Base-by-base conservation (phyloP, 2,329 filamentous ascomycete genomes). In the Penicillium sp. region DNA sequence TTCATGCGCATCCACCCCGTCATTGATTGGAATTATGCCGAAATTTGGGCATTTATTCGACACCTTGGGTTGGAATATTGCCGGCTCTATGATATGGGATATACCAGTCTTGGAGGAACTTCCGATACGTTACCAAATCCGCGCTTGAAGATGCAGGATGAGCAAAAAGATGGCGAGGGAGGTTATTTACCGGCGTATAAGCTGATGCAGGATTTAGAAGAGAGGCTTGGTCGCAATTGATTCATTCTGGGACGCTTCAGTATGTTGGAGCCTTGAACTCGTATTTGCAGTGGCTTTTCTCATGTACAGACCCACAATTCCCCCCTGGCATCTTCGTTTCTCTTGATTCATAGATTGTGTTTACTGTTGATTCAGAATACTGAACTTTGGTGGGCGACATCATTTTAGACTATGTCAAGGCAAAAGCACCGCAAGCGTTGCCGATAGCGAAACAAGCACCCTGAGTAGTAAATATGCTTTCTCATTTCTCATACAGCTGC, bases 1-100 rank as follows among this genome's bases (percentile, higher is more conserved):
- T 96, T 98, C 69, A 93, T 98, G 87, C 86, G 95, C 57, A 83
- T 98, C 58, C 92, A 99, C 75, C 93, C 95, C 0, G 90, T 99
- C 10, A 93, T 99, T 70, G 95, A 99, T 76, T 99, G 95, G 95
- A 91, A 95, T 73, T 96, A 97, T 74, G 85, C 86, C 11, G 93
- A 98, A 74, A 93, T 98, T 53, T 98, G 95, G 95, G 86, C 87
- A 19, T 92, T 96, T 70, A 81, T 90, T 82, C 70, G 68, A 29
- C 87, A 90, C 68, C 78, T 98, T 29, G 82, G 86, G 1, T 87
- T 98, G 27, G 87, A 88, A 5, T 99, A 96, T 71, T 98, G 95
- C 74, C 78, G 81, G 11, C 80, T 99, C 26, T 99, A 99, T 74
- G 91, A 97, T 72, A 80, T 81, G 63, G 93, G 93, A 10, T 97